Base-by-base conservation (phyloP, 495 filamentous ascomycete genomes). In the Entonaema liquescens region DNA sequence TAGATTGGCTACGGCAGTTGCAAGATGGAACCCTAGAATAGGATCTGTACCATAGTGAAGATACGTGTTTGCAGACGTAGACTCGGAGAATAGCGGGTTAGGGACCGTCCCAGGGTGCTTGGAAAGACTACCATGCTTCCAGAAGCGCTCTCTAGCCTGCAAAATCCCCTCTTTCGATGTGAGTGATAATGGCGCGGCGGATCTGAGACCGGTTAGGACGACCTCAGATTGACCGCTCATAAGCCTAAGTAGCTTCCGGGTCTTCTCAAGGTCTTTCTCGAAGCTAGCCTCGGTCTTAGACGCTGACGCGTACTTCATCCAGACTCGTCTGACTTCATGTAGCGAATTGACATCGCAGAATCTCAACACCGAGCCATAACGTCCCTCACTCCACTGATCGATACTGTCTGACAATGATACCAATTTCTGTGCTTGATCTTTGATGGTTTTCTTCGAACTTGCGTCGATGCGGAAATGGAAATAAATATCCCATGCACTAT, bases 301-400 rank as follows among this genome's bases (percentile, higher is more conserved):
- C 21, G 29, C 29, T 23, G 47, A 64, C 1, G 26, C 61, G 36
- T 76, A 77, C 38, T 72, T 72, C 0, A 31, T 29, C 78, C 75
- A 79, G 25, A 76, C 58, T 9, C 68, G 28, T 13, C 71, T 59
- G 7, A 73, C 72, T 28, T 68, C 50, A 11, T 61, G 40, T 1
- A 80, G 58, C 0, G 75, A 74, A 36, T 9, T 47, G 7, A 15
- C 25, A 23, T 80, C 78, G 29, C 74, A 77, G 59, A 80, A 80
- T 11, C 21, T 63, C 3, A 78, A 31, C 0, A 71, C 53, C 0
- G 67, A 67, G 8, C 78, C 77, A 57, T 79, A 80, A 7, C 50
- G 42, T 3, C 64, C 54, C n/a, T 17, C 13, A 7, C 50, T 68
- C 75, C 77, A 80, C 12, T 70, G 49, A 2, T 73, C 29, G 36